Base-by-base conservation (phyloP, 176 grass and related monocot species). In the Saccharum spontaneum region DNA sequence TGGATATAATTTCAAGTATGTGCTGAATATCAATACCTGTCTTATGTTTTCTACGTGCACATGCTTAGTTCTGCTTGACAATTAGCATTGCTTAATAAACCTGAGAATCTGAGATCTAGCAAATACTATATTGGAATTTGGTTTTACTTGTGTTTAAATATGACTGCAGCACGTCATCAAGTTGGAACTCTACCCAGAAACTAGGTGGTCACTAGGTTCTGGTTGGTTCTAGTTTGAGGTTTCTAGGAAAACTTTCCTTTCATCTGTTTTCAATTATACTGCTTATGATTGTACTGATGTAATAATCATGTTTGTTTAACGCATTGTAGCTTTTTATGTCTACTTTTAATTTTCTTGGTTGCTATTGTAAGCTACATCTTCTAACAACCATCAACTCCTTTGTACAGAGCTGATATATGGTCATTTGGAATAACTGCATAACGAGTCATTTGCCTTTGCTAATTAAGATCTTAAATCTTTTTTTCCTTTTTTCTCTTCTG, bases 1-100 rank as follows among this genome's bases (percentile, higher is more conserved):
- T 73, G 97, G 97, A 82, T 99, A 99, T 80, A 81, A 96, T 87
- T 99, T 99, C 86, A 99, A 96, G 97, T 99, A 96, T 86, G 90
- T 92, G 84, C 10, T 82, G 44, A 57, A 82, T 72, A 67, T 60
- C 55, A 55, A 66, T 78, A 45, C 11, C 22, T 7, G 5, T 62
- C 7, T 78, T 62, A 41, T 26, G 0, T 64, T 81, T 82, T 36
- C 45, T 82, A 67, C 36, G 15, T 6, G 8, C 18, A 28, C 81
- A 45, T 79, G 17, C 24, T 61, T 75, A 49, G 30, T 81, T 55
- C 66, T 5, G 24, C 28, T 36, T 67, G 24, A 26, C 22, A 55
- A 43, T 31, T 46, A 41, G 14, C 1, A 7, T 69, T 62, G 24
- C 62, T 77, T 78, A 28, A 66, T 77, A 68, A 2, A 49, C 60